Conservation (phyloP, 305 asterid genomes). For the Fraxinus sp. region DNA sequence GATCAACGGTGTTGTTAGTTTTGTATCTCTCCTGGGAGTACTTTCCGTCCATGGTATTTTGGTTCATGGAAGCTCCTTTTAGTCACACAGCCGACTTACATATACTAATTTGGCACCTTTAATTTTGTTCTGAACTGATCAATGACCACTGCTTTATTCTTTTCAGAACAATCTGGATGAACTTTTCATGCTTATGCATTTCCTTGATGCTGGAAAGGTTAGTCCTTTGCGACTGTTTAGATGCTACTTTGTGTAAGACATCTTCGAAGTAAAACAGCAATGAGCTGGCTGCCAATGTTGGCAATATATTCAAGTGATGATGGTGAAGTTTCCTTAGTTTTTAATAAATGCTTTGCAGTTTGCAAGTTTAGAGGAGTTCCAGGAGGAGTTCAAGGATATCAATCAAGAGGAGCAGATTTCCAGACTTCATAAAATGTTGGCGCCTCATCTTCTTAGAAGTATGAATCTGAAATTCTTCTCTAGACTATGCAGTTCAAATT, state of each 20-base stretch:
- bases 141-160: conserved; percentile 26
- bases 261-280: conserved; percentile 16
- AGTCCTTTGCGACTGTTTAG: conserved; percentile 30
- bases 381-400: conserved; percentile 96
- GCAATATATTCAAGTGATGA: background rate
- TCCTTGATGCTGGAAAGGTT: conserved; percentile 99
- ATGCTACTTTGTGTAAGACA: conserved; percentile 9
- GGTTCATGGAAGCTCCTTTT: conserved; percentile 14
- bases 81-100: conserved; percentile 10
- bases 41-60: conserved; percentile 8
- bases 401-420: conserved; percentile 95
- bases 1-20: conserved; percentile 8
- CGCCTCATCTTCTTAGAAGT: conserved; percentile 97
- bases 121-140: conserved; percentile 19
- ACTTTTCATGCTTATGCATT: conserved; percentile 99
- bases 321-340: conserved; percentile 8
- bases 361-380: conserved; percentile 91
- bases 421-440: conserved; percentile 95
- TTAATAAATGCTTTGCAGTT: conserved; percentile 52
- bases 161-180: conserved; percentile 98
- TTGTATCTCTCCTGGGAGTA: conserved; percentile 14
- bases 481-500: conserved; percentile 23
- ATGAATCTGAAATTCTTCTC: conserved; percentile 39
- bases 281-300: conserved; percentile 12
- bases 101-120: conserved; percentile 15